Evolutionary conservation across 1,284 basidiomycete species (phyloP), one percentile per base, ranked within the genome.

Genomic region (Lignosus rhinocerotis): DNA sequence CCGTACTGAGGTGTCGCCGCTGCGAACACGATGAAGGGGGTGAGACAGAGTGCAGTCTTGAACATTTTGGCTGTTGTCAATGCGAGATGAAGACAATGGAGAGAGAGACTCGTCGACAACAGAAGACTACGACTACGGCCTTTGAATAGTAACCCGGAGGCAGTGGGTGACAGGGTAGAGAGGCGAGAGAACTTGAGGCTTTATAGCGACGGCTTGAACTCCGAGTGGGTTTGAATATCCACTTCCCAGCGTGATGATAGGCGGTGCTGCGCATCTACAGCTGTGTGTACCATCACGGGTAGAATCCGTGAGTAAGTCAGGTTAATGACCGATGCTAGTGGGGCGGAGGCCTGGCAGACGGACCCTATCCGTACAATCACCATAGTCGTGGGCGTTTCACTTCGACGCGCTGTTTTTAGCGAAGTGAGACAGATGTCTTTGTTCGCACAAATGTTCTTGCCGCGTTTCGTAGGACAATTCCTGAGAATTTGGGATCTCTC

Each of bases 1-100:
- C 72, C 71, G 46, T 72, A 75, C 65, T 83, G 82, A 10, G 72
- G 71, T 34, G 56, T 66, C 31, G 70, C 77, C 32, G 78, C 66
- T 44, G 69, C 78, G 19, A 79, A 65, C 48, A 79, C 75, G 46
- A 80, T 67, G 25, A 45, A 16, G 33, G 69, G 49, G 2, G 64
- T 55, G 16, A 69, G 52, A 4, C 62, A 41, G 49, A 63, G 17
- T 10, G 55, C 60, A 38, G 60, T 43, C 58, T 61, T 66, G 63
- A 70, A 67, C 66, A 70, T 69, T 58, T 59, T 65, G 53, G 25
- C 10, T 14, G 51, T 45, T 51, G 59, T 25, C 25, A 44, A 42
- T 52, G 44, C 19, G 41, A 47, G 46, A 46, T 31, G 53, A 16
- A 45, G 19, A 21, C 45, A 49, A 44, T 36, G 47, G 46, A 41